Percentiles rank a stretch among this genome's conserved stretches.
These are phyloP conservation scores for Punctularia strigosozonata DNA, from an alignment of 768 basidiomycete genomes.

Conservation along the genomic window DNA sequence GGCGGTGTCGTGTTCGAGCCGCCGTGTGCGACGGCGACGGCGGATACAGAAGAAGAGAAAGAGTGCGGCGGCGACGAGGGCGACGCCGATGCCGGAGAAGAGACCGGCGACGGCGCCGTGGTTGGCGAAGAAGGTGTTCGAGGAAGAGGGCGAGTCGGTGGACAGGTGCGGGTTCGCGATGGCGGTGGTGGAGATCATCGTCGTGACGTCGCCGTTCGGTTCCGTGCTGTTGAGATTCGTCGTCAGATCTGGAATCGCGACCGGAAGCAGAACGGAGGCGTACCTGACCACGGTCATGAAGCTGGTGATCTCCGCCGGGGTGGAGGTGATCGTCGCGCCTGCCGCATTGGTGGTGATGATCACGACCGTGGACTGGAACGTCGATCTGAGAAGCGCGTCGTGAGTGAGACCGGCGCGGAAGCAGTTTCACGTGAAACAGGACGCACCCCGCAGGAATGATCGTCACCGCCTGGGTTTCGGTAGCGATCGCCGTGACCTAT, in stretches of 20 bases:
- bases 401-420: neutral
- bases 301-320: too few relatives aligned
- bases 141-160: constrained; percentile 39
- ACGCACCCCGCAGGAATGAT: neutral
- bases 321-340: neutral
- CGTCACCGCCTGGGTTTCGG: neutral
- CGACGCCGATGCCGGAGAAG: constrained; percentile 82
- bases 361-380: neutral
- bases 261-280: too few relatives aligned
- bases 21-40: constrained; percentile 45
- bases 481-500: too few relatives aligned
- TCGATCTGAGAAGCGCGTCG: neutral
- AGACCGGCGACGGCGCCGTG: constrained; percentile 88
- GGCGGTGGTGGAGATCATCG: too few relatives aligned
- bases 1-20: constrained; percentile 57
- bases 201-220: too few relatives aligned
- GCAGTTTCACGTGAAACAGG: neutral
- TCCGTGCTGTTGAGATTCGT: too few relatives aligned
- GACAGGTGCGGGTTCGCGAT: too few relatives aligned
- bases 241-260: too few relatives aligned
- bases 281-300: too few relatives aligned
- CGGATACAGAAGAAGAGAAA: constrained; percentile 64
- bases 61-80: constrained; percentile 52
- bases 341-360: neutral
- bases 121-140: constrained; percentile 68